phyloP scores from a whole-genome alignment of 495 filamentous ascomycete species.

The Lophiotrema nucula region DNA sequence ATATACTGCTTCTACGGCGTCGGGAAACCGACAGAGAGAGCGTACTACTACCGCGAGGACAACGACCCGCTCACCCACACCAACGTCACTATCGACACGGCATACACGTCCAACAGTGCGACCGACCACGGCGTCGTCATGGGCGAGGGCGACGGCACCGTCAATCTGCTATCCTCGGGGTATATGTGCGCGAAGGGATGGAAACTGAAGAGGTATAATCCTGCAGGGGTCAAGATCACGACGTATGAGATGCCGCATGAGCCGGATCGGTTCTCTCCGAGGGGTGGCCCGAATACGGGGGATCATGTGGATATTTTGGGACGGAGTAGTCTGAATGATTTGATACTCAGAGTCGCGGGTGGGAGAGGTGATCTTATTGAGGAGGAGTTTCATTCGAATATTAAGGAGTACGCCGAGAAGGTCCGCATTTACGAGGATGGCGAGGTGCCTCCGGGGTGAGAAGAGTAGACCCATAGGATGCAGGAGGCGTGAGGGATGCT shows the following conservation, averaged over 20 bases:
- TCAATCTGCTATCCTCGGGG: conserved; percentile 79
- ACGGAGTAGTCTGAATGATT: conserved; percentile 81
- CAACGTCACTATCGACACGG: conserved; percentile 90
- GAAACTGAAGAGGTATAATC: conserved; percentile 91
- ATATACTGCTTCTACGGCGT: conserved; percentile 98
- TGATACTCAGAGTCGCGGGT: conserved; percentile 85
- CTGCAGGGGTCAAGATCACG: conserved; percentile 73
- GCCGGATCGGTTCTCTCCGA: conserved; percentile 83
- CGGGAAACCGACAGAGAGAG: conserved; percentile 85
- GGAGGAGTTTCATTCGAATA: conserved; percentile 75
- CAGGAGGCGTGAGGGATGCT: not conserved
- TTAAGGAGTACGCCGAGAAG: conserved; percentile 73
- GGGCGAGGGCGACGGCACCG: conserved; percentile 94
- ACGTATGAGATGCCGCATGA: conserved; percentile 96
- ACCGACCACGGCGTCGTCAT: conserved; percentile 85
- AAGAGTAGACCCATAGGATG: not conserved
- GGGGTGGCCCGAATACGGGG: conserved; percentile 92
- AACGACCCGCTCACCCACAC: conserved; percentile 62
- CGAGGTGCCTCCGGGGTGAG: not conserved
- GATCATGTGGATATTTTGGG: conserved; percentile 98
- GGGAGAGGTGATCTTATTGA: conserved; percentile 78
- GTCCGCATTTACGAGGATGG: conserved; percentile 66
- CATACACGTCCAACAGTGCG: conserved; percentile 59
- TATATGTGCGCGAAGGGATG: conserved; percentile 98
- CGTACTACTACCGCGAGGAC: conserved; percentile 85